Evolutionary conservation across 1,284 basidiomycete genomes (phyloP), one percentile per base, ranked within the genome.

Genomic region (Apiotrichum siamense): DNA sequence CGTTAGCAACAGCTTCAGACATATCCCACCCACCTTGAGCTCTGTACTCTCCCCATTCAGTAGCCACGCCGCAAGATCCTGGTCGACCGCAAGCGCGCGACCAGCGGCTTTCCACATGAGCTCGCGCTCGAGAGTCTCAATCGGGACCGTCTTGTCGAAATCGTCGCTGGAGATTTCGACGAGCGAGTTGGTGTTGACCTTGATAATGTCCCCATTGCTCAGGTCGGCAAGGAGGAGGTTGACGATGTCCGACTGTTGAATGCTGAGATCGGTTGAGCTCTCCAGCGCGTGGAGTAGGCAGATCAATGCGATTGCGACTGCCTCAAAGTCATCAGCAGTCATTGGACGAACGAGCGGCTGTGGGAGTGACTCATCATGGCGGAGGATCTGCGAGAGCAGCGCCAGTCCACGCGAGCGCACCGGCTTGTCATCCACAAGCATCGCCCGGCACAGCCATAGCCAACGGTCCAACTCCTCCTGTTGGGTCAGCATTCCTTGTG

Each of bases 401-500:
- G 57, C 45, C 10, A 70, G 45, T 12, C 70, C 68, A 41, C 70
- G 59, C 31, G 59, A 60, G 3, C 67, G 53, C 6, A 69, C 21
- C 39, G 63, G 63, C 31, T 57, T 50, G 50, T 70, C 68, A 13
- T 65, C 61, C 7, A 56, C 44, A 15, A 60, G 32, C 15, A 70
- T 52, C 0, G 67, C 70, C 26, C 61, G 58, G 44, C 62, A 68
- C 3, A 72, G 59, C 66, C 66, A 72, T 20, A 68, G 43, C 70
- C 68, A 72, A 9, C 70, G 44, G 21, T 60, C 61, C 1, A 72
- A 51, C 50, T 70, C 67, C 47, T 70, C 70, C 39, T 45, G 31
- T 27, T 11, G 7, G 7, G 32, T 45, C 26, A 50, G 27, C 13
- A 17, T 3, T 11, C 3, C 3, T 23, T 33, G 2, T 29, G 33